phyloP scores from a whole-genome alignment of 225 moss, liverwort and hornwort species.

The Rhytidiadelphus loreus region DNA sequence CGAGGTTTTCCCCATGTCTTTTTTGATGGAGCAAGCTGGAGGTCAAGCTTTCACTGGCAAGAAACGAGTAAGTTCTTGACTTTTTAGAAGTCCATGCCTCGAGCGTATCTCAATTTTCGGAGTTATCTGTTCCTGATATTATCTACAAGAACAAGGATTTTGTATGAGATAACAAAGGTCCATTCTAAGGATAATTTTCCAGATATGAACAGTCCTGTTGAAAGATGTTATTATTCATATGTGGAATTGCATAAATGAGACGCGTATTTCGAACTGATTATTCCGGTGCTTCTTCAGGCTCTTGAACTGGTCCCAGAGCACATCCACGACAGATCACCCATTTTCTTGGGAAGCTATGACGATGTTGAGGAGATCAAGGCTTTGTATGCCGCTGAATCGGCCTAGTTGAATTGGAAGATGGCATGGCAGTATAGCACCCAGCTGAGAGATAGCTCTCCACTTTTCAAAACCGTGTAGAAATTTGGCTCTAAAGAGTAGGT shows the following conservation, averaged over 20 bases:
- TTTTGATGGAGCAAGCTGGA: constrained; percentile 95
- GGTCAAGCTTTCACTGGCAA: constrained; percentile 96
- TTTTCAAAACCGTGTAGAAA: constrained; percentile 6
- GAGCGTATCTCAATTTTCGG: neutral
- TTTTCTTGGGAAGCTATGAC: constrained; percentile 87
- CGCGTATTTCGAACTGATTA: neutral
- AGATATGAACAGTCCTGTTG: neutral
- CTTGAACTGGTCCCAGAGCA: constrained; percentile 76
- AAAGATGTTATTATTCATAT: neutral
- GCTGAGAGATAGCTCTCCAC: neutral
- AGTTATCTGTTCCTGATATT: neutral
- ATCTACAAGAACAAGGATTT: neutral
- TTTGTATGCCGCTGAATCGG: constrained; percentile 47
- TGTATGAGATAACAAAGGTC: neutral
- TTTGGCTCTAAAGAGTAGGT: neutral
- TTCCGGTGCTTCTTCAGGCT: constrained; percentile 38
- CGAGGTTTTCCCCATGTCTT: constrained; percentile 99
- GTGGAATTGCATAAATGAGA: neutral
- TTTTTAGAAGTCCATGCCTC: neutral
- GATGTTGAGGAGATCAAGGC: constrained; percentile 93
- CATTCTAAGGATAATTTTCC: neutral
- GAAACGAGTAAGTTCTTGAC: constrained; percentile 38
- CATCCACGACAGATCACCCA: constrained; percentile 93
- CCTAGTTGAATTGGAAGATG: neutral
- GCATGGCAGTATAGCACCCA: neutral